Evolutionary conservation across 176 grass and related monocot species (phyloP), one percentile per base, ranked within the genome.

Genomic region (Calamus simplicifolius): DNA sequence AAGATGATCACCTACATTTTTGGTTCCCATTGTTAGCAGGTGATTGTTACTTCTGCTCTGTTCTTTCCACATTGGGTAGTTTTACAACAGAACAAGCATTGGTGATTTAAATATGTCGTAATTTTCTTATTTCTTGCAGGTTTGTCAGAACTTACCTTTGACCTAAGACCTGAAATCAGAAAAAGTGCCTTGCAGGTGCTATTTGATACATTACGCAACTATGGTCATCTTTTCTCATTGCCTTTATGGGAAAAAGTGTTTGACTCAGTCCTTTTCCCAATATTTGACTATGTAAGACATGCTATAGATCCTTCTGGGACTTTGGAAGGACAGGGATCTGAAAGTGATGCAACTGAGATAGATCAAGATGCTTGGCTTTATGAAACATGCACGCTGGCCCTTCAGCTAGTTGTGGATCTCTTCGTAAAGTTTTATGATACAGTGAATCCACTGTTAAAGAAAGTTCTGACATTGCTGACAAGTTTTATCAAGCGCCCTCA

Each of bases 201-300:
- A 75, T 98, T 98, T 85, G 93, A 98, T 60, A 92, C 93, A 51
- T 81, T 98, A 72, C 75, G 88, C 83, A 98, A 98, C 58, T 89
- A 98, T 76, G 93, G 93, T 5, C 88, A 98, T 77, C 84, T 88
- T 78, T 98, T 98, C 81, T 98, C 93, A 54, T 75, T 98, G 73
- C 88, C 81, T 56, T 83, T 98, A 63, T 98, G 93, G 93, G 93
- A 98, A 66, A 98, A 98, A 77, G 93, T 98, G 54, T 98, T 98
- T 18, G 93, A 98, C 80, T 98, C 93, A 30, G 93, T 98, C 61
- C 73, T 98, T 67, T 98, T 98, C 76, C 93, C 93, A 48, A 98
- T 98, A 85, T 98, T 98, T 82, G 93, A 98, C 62, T 98, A 91
- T 70, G 93, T 98, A 25, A 83, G 93, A 19, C 93, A 98, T 70